These are phyloP conservation scores for Candida sanyiensis DNA, from an alignment of 805 yeast genomes.

Conservation along the genomic window DNA sequence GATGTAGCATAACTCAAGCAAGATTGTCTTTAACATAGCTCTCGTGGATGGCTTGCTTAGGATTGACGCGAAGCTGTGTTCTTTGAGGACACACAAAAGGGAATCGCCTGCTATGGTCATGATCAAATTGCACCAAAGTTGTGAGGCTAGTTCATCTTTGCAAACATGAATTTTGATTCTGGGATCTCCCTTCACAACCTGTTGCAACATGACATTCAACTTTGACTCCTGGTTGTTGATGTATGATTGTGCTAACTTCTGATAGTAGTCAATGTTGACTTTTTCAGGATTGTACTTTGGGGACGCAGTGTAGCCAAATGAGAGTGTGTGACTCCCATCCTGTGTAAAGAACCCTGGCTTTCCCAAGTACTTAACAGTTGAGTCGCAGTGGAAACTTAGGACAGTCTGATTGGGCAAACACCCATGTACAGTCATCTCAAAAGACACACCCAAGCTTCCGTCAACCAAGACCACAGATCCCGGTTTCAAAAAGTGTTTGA, in stretches of 20 bases:
- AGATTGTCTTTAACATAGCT: slow-evolving; percentile 7
- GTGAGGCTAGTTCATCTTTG: slow-evolving; percentile 1
- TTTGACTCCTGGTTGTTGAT: not conserved
- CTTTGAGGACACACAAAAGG: slow-evolving; percentile 7
- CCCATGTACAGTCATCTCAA: slow-evolving; percentile 12
- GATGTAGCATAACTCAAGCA: slow-evolving; percentile 9
- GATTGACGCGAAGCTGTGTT: slow-evolving; percentile 1
- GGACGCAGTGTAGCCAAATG: not conserved
- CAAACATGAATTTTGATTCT: not conserved
- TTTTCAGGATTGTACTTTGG: not conserved
- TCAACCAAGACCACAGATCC: slow-evolving; percentile 15
- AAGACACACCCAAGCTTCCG: slow-evolving; percentile 12
- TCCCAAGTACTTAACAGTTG: slow-evolving; percentile 4
- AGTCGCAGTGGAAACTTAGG: slow-evolving; percentile 7
- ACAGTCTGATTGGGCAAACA: slow-evolving; percentile 4
- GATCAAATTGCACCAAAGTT: slow-evolving; percentile 10
- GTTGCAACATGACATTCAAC: not conserved
- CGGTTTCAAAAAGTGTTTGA: not conserved
- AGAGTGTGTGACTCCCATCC: too few relatives aligned
- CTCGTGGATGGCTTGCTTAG: not conserved
- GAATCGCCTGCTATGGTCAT: slow-evolving; percentile 9
- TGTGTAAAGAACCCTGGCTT: slow-evolving; percentile 1
- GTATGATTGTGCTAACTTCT: not conserved
- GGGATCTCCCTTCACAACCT: not conserved
- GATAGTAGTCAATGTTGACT: slow-evolving; percentile 6